phyloP scores from a whole-genome alignment of 2,329 filamentous ascomycete genomes.

The Diaporthe citriasiana region DNA sequence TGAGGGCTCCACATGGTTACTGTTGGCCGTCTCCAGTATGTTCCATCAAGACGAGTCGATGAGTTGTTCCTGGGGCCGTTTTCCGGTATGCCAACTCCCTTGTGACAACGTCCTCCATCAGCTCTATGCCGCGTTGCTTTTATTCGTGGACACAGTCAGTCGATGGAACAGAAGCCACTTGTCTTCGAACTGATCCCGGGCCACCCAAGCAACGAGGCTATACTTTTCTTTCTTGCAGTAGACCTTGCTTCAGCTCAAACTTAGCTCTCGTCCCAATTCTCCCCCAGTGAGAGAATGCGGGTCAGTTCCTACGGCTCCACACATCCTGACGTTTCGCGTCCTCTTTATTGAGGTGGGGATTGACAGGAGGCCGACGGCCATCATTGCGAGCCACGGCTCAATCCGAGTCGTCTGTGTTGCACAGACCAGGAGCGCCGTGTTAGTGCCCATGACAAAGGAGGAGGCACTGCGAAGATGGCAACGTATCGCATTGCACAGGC shows the following conservation, averaged over 20 bases:
- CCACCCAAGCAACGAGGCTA: background rate
- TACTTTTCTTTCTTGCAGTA: slow-evolving; percentile 19
- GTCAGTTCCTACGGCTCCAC: slow-evolving; percentile 13
- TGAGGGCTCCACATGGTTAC: slow-evolving; percentile 5
- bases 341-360: background rate
- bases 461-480: background rate
- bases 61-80: slow-evolving; percentile 15
- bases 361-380: slow-evolving; percentile 9
- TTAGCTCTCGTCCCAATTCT: slow-evolving; percentile 6
- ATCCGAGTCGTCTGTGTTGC: background rate
- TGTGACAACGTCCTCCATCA: slow-evolving; percentile 4
- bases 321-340: slow-evolving; percentile 11
- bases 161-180: slow-evolving; percentile 9
- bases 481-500: background rate
- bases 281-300: slow-evolving; percentile 6
- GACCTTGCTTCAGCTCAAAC: slow-evolving; percentile 18
- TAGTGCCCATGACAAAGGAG: background rate
- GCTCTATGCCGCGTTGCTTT: background rate
- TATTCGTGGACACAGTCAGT: background rate
- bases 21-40: background rate
- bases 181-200: slow-evolving; percentile 13
- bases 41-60: slow-evolving; percentile 9
- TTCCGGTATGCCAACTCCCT: background rate
- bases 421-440: background rate
- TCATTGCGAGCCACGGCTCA: slow-evolving; percentile 3